Base-by-base conservation (phyloP, 495 filamentous ascomycete species). In the Penicillium dipodomyicola region DNA sequence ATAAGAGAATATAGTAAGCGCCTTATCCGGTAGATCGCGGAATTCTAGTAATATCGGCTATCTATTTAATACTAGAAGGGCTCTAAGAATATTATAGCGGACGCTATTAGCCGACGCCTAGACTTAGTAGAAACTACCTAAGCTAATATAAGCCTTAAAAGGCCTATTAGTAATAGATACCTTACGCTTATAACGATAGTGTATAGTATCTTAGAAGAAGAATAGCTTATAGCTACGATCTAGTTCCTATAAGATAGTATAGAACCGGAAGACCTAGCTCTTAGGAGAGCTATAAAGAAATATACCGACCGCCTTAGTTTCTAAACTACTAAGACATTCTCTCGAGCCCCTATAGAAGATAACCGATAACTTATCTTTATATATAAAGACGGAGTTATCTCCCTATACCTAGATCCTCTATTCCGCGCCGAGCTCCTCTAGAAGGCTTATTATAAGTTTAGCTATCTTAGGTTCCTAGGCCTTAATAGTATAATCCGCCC, bases 321-420 rank as follows among this genome's bases (percentile, higher is more conserved):
- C n/a, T n/a, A n/a, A n/a, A n/a, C n/a, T n/a, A n/a, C n/a, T n/a
- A n/a, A n/a, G n/a, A n/a, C n/a, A n/a, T n/a, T n/a, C n/a, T n/a
- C n/a, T n/a, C n/a, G n/a, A n/a, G n/a, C n/a, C n/a, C n/a, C n/a
- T n/a, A n/a, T n/a, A n/a, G n/a, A n/a, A n/a, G n/a, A n/a, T n/a
- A n/a, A n/a, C n/a, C n/a, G 25, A 3, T 41, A 56, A 30, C 23
- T 56, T 2, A 29, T 48, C 30, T 49, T 42, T 49, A 56, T 19
- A 15, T 56, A 56, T 22, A 41, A 29, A 1, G 3, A 29, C 0
- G 0, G 7, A n/a, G 46, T 30, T n/a, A n/a, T 42, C 9, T 49
- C n/a, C 5, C 20, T 41, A 22, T 32, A 22, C n/a, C 15, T 32
- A 32, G 32, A 45, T 25, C 5, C 23, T 11, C 14, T 12, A 10